Base-by-base conservation (phyloP, 2,329 filamentous ascomycete genomes). In the Annulohypoxylon truncatum region DNA sequence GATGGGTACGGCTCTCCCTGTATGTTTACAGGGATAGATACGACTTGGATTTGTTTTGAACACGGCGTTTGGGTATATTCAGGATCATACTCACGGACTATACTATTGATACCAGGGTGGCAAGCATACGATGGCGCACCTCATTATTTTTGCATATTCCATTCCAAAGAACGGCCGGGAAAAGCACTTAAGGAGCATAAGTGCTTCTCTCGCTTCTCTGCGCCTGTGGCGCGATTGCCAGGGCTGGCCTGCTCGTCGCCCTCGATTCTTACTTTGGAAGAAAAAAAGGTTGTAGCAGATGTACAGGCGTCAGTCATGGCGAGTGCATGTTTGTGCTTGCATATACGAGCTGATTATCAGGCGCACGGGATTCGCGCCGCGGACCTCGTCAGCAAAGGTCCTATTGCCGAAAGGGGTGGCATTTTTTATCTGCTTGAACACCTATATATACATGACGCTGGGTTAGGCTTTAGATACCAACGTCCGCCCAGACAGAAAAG, bases 121-220 rank as follows among this genome's bases (percentile, higher is more conserved):
- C 72, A 73, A 73, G 73, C 71, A 76, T 72, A 76, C 67, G 75
- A 75, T 44, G 40, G 74, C 72, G 72, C 71, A 75, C 71, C 72
- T 71, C 61, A 68, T 66, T 65, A 54, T 63, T 46, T 66, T 72
- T 70, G 51, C 60, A 72, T 71, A 64, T 57, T 71, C 24, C 47
- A 64, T 57, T 71, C 24, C 47, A 56, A 67, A 63, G 67, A 70
- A 70, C 60, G 71, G 68, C 62, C 28, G 61, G 63, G 69, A 64
- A 70, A 67, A 61, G 67, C 66, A 56, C 62, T 57, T 50, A 61
- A 63, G 54, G 48, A 57, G 61, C 56, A 52, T 46, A 20, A 22
- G 52, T 63, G 53, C 61, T 63, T 64, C 47, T 53, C 46, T 8
- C 52, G 57, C 58, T 64, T 67, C 51, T 68, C 20, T 44, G 26